These are phyloP conservation scores for Trichosporon sp. DNA, from an alignment of 1,284 basidiomycete genomes.

Conservation along the genomic window DNA sequence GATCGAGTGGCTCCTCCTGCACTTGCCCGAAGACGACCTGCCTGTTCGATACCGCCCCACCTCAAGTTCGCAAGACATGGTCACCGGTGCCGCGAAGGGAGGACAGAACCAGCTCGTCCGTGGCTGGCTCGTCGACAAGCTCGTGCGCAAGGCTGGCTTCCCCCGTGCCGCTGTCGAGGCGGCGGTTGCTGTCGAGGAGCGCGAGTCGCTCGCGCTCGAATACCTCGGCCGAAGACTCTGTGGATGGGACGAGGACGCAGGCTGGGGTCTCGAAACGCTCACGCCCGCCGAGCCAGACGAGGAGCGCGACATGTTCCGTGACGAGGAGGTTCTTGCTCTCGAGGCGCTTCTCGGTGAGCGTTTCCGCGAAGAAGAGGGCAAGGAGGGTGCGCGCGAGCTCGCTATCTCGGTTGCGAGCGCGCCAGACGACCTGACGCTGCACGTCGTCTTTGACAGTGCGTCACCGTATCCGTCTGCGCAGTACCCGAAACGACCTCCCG, in stretches of 20 bases:
- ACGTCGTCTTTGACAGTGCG: conserved; percentile 65
- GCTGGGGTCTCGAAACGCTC: conserved; percentile 57
- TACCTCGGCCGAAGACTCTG: conserved; percentile 54
- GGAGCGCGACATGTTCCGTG: conserved; percentile 64
- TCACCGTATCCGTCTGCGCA: conserved; percentile 63
- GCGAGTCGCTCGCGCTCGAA: conserved; percentile 54
- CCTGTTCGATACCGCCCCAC: conserved; percentile 71
- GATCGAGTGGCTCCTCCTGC: conserved; percentile 59
- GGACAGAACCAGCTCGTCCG: conserved; percentile 65
- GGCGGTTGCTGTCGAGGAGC: conserved; percentile 54
- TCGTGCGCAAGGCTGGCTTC: conserved; percentile 81
- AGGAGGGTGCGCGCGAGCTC: conserved; percentile 31
- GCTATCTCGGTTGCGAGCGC: conserved; percentile 41
- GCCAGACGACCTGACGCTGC: conserved; percentile 65
- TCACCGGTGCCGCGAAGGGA: conserved; percentile 57
- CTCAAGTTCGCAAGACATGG: conserved; percentile 65
- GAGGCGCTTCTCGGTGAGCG: conserved; percentile 61
- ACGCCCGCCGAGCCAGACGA: conserved; percentile 52
- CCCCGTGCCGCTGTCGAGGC: conserved; percentile 71
- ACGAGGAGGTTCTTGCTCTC: conserved; percentile 70
- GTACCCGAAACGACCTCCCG: conserved; percentile 63
- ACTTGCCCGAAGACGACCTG: conserved; percentile 59
- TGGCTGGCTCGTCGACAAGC: conserved; percentile 80
- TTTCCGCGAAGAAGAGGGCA: conserved; percentile 54
- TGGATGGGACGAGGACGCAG: conserved; percentile 56